A percentile compares a stretch with the other conserved stretches of the same genome.
These are phyloP conservation scores for Sporothrix brasiliensis DNA, from an alignment of 2,329 filamentous ascomycete genomes.

Conservation along the genomic window DNA sequence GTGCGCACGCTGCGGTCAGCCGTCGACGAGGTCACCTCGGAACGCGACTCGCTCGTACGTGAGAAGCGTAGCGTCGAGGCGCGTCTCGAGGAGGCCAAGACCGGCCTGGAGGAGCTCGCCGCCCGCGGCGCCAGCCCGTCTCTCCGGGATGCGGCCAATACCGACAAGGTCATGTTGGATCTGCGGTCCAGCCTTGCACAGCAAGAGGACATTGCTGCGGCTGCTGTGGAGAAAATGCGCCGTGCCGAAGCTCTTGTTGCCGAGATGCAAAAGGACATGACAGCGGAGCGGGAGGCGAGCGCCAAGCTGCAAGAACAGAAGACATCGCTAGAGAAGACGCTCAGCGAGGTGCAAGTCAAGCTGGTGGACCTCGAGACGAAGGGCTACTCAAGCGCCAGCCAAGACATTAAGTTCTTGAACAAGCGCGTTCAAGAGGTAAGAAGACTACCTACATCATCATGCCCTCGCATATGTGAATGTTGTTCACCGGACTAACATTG, in stretches of 20 bases:
- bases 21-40: slow-evolving; percentile 81
- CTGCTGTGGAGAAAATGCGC: slow-evolving; percentile 96
- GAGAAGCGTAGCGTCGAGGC: slow-evolving; percentile 90
- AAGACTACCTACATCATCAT: not conserved
- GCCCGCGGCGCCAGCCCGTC: slow-evolving; percentile 82
- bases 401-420: slow-evolving; percentile 93
- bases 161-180: slow-evolving; percentile 77
- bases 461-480: not conserved
- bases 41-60: slow-evolving; percentile 80
- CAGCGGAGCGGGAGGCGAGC: slow-evolving; percentile 78
- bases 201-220: slow-evolving; percentile 88
- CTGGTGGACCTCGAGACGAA: slow-evolving; percentile 96
- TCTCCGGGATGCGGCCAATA: slow-evolving; percentile 83
- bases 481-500: slow-evolving; percentile 22
- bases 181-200: slow-evolving; percentile 87
- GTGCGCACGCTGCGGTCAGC: slow-evolving; percentile 80
- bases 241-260: slow-evolving; percentile 82
- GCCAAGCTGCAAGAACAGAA: slow-evolving; percentile 87
- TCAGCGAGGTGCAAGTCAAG: slow-evolving; percentile 87
- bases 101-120: slow-evolving; percentile 83
- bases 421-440: slow-evolving; percentile 92
- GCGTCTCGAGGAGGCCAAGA: slow-evolving; percentile 82
- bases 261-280: slow-evolving; percentile 92
- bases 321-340: slow-evolving; percentile 80
- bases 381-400: slow-evolving; percentile 89